Evolutionary conservation across 768 basidiomycete species (phyloP), one percentile per base, ranked within the genome.

Genomic region (Tricholomella constricta): DNA sequence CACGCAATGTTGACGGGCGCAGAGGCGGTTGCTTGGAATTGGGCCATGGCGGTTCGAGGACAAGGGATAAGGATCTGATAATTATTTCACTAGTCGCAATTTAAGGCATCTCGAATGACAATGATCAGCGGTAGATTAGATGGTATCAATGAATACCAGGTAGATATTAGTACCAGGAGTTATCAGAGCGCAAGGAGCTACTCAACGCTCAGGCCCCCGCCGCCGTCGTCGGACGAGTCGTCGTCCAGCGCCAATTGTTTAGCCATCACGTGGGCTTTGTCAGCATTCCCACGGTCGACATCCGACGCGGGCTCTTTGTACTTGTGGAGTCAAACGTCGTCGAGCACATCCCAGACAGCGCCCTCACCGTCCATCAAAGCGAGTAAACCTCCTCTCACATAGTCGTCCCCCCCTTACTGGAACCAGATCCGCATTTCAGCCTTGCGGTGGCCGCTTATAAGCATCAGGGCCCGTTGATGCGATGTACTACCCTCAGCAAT

Each of bases 1-100:
- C 89, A 91, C n/a, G 94, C 94, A 64, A 98, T 98, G 73, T 98
- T 98, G 52, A 98, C 94, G 3, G 94, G 94, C 0, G 94, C 94
- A 56, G 94, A 90, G 0, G 86, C 84, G 12, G 94, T 97, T 7
- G 93, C 94, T 75, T 92, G 85, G 76, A 83, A 85, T 61, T 83
- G 62, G 55, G 83, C 60, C 84, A 86, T 87, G 70, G 57, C 62
- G 62, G 65, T 48, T 48, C 49, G 45, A 60, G 52, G 54, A 49
- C 47, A 63, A 62, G 58, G 50, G 51, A 52, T 52, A 57, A 57
- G 25, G 35, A 54, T 51, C 45, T 31, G 48, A 45, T 44, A 34
- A 34, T 32, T 55, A 35, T 50, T 55, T 53, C 35, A 52, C 43
- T 43, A 49, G 54, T 57, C 45, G 34, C 29, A 35, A 55, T 25